Base-by-base conservation (phyloP, 306 rosid genomes). In the Medicago lupulina region DNA sequence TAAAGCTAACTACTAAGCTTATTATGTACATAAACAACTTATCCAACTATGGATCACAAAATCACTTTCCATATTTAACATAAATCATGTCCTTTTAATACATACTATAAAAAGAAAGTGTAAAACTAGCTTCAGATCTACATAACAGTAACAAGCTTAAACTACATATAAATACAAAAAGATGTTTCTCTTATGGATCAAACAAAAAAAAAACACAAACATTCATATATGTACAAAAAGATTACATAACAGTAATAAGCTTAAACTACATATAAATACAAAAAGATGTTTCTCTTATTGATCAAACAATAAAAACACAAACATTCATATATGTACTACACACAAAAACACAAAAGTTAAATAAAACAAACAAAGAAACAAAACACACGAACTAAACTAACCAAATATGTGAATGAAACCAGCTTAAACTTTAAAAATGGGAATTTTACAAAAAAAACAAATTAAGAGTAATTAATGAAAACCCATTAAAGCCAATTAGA, bases 81-180 rank as follows among this genome's bases (percentile, higher is more conserved):
- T 39, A 75, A 65, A 53, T 25, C 53, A 43, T 7, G 65, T 17
- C 76, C 18, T 75, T 62, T 21, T 21, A 40, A 64, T 3, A 51
- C 19, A 70, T 31, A 11, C 28, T 9, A 10, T 28, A 15, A 15
- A 63, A 8, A 15, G 17, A 41, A 57, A 67, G 65, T 40, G 61
- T 34, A 31, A 72, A 73, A 18, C 67, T 47, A 76, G 62, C 36
- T 82, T 68, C 53, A 76, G 88, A 84, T 87, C 88, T 84, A 61
- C 66, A 15, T 70, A 21, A 60, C 9, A 46, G 65, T 15, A 47
- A 47, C 17, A 66, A 71, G 44, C 69, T 75, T 28, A 70, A 70
- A 71, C 79, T 74, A 39, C 54, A 62, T 62, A 15, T 34, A 34
- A 34, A 34, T 50, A 50, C 21, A 50, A 34, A 21, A 34, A n/a